These are phyloP conservation scores for Clonostachys sp. DNA, from an alignment of 2,329 filamentous ascomycete genomes.

Conservation along the genomic window DNA sequence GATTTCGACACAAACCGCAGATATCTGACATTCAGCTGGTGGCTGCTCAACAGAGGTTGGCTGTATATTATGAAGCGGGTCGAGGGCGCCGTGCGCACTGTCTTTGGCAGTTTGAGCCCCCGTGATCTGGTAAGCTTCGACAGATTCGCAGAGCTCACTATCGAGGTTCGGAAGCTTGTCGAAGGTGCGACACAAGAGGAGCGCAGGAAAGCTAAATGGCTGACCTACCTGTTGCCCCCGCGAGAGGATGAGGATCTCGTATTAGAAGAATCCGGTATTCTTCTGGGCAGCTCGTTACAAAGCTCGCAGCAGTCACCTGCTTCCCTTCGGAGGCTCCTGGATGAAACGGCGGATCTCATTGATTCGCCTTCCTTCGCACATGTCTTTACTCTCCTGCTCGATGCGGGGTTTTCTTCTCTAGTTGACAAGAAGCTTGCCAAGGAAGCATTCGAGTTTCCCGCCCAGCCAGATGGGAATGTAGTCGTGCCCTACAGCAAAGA, in stretches of 20 bases:
- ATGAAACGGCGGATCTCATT: conserved; percentile 93
- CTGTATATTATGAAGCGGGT: conserved; percentile 77
- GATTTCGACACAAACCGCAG: conserved; percentile 95
- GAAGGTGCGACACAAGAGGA: conserved; percentile 56
- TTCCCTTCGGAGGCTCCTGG: conserved; percentile 76
- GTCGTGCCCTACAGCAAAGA: conserved; percentile 38
- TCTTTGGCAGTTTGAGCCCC: conserved; percentile 85
- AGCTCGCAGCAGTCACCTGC: conserved; percentile 38
- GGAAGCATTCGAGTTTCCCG: conserved; percentile 65
- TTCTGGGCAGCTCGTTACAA: conserved; percentile 40
- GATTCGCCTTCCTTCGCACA: conserved; percentile 89
- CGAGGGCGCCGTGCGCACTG: conserved; percentile 78
- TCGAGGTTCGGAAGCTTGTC: conserved; percentile 78
- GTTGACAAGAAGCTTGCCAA: conserved; percentile 77
- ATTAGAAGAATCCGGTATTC: conserved; percentile 79
- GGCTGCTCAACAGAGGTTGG: conserved; percentile 90
- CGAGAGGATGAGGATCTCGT: conserved; percentile 76
- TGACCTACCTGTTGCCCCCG: conserved; percentile 78
- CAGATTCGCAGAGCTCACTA: conserved; percentile 72
- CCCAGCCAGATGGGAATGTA: conserved; percentile 9
- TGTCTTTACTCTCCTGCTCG: conserved; percentile 80
- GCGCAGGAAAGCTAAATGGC: conserved; percentile 58
- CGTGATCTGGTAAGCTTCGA: conserved; percentile 83
- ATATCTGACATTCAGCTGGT: conserved; percentile 97
- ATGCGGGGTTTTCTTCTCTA: conserved; percentile 80